phyloP scores from a whole-genome alignment of 2,329 filamentous ascomycete genomes.

The Penicillium sp. region DNA sequence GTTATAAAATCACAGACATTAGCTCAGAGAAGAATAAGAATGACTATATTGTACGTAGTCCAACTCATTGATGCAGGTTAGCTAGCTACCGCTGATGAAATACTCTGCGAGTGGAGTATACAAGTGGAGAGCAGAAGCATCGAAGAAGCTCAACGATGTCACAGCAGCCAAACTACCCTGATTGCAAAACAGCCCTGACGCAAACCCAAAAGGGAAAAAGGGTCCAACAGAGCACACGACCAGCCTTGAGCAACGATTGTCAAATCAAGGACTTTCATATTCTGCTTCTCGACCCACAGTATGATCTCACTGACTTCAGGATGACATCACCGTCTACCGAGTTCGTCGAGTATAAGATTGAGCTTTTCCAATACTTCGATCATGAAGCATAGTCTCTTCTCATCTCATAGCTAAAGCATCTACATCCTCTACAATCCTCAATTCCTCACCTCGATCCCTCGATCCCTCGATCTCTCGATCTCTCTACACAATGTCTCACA shows the following conservation, averaged over 20 bases:
- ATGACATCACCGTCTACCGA: slow-evolving; percentile 23
- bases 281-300: slow-evolving; percentile 17
- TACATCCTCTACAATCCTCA: neutral
- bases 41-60: neutral
- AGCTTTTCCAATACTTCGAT: neutral
- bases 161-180: slow-evolving; percentile 14
- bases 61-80: neutral
- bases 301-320: slow-evolving; percentile 28
- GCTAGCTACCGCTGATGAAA: neutral
- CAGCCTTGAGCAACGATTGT: neutral
- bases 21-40: neutral
- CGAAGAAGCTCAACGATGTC: slow-evolving; percentile 13
- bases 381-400: neutral
- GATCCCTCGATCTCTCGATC: neutral
- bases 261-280: slow-evolving; percentile 3
- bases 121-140: slow-evolving; percentile 6
- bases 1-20: neutral
- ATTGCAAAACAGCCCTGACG: slow-evolving; percentile 4
- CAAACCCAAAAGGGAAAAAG: slow-evolving; percentile 7
- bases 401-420: neutral
- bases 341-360: slow-evolving; percentile 18
- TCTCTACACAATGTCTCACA: slow-evolving; percentile 32
- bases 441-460: neutral
- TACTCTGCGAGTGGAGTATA: slow-evolving; percentile 1
- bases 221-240: slow-evolving; percentile 10